A percentile compares a stretch with the other conserved stretches of the same genome.
Conservation (phyloP, 495 filamentous ascomycete species). For the Penicillium nucicola region DNA sequence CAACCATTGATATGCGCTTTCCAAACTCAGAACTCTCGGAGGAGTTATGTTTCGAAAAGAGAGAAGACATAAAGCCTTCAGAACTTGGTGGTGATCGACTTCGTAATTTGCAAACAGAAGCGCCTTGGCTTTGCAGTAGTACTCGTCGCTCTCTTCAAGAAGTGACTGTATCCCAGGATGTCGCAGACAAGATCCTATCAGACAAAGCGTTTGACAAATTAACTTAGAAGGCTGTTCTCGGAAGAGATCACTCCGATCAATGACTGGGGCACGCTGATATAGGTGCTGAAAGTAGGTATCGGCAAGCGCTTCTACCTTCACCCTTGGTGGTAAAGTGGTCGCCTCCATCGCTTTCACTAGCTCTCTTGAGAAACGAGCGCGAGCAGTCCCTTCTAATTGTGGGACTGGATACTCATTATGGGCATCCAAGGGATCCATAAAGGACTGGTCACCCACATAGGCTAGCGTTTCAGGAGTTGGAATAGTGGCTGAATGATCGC, state of each 20-base stretch:
- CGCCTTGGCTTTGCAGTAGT: conserved; percentile 10
- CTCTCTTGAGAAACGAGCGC: background rate
- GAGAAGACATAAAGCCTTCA: conserved; percentile 4
- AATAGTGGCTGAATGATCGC: background rate
- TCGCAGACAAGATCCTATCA: conserved; percentile 3
- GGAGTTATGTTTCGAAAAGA: conserved; percentile 3
- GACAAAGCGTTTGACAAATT: background rate
- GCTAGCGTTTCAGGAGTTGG: background rate
- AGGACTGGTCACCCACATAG: conserved; percentile 1
- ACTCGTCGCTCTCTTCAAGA: conserved; percentile 5
- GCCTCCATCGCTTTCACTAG: background rate
- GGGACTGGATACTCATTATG: background rate
- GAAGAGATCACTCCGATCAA: background rate
- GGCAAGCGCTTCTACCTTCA: background rate
- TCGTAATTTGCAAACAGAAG: conserved; percentile 4
- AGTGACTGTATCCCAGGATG: conserved; percentile 1
- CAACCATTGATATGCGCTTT: conserved; percentile 7
- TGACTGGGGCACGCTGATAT: conserved; percentile 4
- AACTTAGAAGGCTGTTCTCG: background rate
- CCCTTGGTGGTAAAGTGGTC: background rate
- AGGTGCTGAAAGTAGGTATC: conserved; percentile 6
- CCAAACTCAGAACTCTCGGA: conserved; percentile 3
- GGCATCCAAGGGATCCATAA: background rate
- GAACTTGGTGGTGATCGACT: background rate
- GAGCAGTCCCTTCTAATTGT: background rate